Evolutionary conservation across 2,329 filamentous ascomycete genomes (phyloP).

Genomic region (Beauveria scarabaeidicola): DNA sequence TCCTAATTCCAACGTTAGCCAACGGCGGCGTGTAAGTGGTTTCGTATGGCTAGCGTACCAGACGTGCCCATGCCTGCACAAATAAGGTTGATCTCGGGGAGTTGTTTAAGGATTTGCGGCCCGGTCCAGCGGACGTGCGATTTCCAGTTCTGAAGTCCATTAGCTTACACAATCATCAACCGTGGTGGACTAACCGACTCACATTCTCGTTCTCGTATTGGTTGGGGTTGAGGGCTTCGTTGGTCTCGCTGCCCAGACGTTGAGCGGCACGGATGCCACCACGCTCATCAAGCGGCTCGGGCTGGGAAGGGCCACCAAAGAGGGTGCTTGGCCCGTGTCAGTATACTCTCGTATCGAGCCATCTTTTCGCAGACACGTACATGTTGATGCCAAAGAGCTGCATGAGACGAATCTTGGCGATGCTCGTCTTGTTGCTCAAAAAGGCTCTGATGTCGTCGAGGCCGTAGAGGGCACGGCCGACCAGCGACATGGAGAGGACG

Average conservation of each 20-base stretch:
- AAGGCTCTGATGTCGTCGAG: constrained; percentile 45
- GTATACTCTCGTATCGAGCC: background rate
- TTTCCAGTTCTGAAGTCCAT: constrained; percentile 36
- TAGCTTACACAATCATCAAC: background rate
- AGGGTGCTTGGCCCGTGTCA: constrained; percentile 31
- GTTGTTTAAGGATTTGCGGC: constrained; percentile 46
- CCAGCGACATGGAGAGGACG: constrained; percentile 50
- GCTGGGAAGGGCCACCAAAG: constrained; percentile 51
- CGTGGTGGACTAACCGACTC: background rate
- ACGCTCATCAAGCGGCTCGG: constrained; percentile 43
- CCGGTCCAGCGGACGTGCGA: constrained; percentile 52
- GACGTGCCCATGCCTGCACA: constrained; percentile 51
- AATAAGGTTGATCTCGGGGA: constrained; percentile 47
- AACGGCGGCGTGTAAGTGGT: background rate
- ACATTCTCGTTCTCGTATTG: constrained; percentile 46
- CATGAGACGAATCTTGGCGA: constrained; percentile 45
- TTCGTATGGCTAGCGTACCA: constrained; percentile 23
- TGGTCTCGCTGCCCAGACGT: constrained; percentile 31
- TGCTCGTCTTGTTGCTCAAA: constrained; percentile 50
- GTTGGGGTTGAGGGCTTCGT: constrained; percentile 41
- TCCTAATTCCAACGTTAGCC: constrained; percentile 15
- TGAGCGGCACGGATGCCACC: constrained; percentile 44
- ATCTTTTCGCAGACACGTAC: constrained; percentile 16
- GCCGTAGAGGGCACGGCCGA: constrained; percentile 42
- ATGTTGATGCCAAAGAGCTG: constrained; percentile 51